A percentile compares a stretch with the other conserved stretches of the same genome.
Conservation (phyloP, 2,329 filamentous ascomycete species). For the Ophiosphaerella korrae region DNA sequence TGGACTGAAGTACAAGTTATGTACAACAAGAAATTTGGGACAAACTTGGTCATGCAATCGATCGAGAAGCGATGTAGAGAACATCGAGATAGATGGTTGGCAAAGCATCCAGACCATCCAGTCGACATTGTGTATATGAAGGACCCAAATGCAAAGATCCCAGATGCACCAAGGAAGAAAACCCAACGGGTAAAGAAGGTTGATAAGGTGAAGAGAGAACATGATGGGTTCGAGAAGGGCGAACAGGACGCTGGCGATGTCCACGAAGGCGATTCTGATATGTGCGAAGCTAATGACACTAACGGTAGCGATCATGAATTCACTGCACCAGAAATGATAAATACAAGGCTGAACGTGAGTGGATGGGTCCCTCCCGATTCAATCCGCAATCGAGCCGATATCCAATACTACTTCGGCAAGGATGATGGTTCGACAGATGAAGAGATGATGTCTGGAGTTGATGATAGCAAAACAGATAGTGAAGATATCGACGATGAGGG, state of each 20-base stretch:
- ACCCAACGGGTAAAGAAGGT: no score
- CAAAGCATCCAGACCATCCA: not conserved
- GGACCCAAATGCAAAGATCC: not conserved
- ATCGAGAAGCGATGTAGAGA: constrained; percentile 17
- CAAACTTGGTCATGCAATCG: constrained; percentile 6
- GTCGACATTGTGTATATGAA: not conserved
- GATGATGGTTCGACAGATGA: not conserved
- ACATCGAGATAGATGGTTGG: constrained; percentile 8
- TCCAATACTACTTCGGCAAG: constrained; percentile 2
- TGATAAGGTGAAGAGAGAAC: no score
- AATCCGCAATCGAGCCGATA: constrained; percentile 8
- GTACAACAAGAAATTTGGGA: constrained; percentile 12
- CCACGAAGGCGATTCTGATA: no score
- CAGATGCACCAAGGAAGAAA: not conserved
- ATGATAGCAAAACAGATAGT: not conserved
- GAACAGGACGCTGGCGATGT: no score
- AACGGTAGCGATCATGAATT: not conserved
- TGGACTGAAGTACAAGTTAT: constrained; percentile 9
- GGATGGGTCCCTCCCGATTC: constrained; percentile 10
- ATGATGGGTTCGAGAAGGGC: no score
- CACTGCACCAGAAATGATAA: not conserved
- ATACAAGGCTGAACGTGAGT: not conserved
- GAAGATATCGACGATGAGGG: no score
- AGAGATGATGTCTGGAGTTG: not conserved
- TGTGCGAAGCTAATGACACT: not conserved